phyloP scores from a whole-genome alignment of 2,329 filamentous ascomycete species.

The Fusarium sororula region DNA sequence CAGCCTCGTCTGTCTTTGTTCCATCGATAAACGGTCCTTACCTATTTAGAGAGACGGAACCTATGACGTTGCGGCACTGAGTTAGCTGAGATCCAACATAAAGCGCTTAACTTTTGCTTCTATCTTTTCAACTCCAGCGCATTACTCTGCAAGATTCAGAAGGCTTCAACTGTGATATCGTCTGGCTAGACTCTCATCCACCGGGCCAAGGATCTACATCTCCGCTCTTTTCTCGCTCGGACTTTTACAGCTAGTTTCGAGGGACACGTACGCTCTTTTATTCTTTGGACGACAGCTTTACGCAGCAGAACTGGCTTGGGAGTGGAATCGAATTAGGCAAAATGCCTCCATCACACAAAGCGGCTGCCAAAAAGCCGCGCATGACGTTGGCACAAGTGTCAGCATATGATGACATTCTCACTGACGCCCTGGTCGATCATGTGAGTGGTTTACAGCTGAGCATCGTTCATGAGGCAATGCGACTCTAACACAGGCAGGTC shows the following conservation, averaged over 20 bases:
- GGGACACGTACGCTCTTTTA: slow-evolving; percentile 39
- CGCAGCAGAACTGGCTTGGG: neutral
- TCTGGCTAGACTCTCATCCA: neutral
- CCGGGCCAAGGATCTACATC: slow-evolving; percentile 10
- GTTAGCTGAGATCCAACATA: slow-evolving; percentile 38
- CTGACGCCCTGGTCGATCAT: slow-evolving; percentile 93
- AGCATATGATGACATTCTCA: slow-evolving; percentile 94
- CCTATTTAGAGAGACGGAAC: slow-evolving; percentile 6
- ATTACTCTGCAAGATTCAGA: neutral
- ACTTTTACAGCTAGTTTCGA: slow-evolving; percentile 17
- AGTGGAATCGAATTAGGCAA: neutral
- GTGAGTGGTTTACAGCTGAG: slow-evolving; percentile 63
- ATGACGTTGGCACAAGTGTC: slow-evolving; percentile 89
- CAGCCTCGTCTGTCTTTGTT: slow-evolving; percentile 25
- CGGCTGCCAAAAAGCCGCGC: slow-evolving; percentile 68
- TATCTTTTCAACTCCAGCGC: slow-evolving; percentile 2
- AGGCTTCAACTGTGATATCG: neutral
- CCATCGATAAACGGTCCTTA: slow-evolving; percentile 19
- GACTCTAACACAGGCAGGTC: slow-evolving; percentile 58
- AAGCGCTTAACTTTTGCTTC: slow-evolving; percentile 19
- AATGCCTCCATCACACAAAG: slow-evolving; percentile 51
- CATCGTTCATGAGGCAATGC: slow-evolving; percentile 7
- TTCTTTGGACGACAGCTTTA: neutral
- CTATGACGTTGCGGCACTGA: slow-evolving; percentile 41
- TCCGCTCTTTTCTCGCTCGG: slow-evolving; percentile 26